Conservation (phyloP, 257 asterid genomes). For the Osmanthus fragrans region DNA sequence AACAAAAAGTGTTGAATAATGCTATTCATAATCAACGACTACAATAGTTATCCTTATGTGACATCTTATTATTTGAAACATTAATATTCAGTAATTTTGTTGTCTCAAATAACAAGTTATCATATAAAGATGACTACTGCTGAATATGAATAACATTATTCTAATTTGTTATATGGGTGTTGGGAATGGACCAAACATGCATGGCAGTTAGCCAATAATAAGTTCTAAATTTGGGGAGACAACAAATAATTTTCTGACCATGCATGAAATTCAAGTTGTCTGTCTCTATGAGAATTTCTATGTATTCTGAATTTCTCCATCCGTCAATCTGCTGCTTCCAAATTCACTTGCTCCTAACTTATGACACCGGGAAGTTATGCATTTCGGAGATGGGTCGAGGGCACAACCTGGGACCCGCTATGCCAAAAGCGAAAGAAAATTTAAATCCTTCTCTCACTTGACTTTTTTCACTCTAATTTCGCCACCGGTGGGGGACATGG, state of each 20-base stretch:
- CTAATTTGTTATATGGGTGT: conserved; percentile 3
- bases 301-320: background rate
- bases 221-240: conserved; percentile 26
- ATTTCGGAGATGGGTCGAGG: background rate
- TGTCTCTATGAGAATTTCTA: background rate
- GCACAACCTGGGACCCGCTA: background rate
- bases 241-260: conserved; percentile 14
- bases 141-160: no score
- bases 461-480: background rate
- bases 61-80: no score
- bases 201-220: background rate
- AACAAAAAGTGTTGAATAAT: no score
- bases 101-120: no score
- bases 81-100: no score
- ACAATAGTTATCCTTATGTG: no score
- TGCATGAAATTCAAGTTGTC: conserved; percentile 25
- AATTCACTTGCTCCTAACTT: background rate
- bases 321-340: background rate
- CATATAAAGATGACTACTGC: no score
- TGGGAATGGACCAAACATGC: conserved; percentile 17
- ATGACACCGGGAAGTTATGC: background rate
- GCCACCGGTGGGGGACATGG: background rate
- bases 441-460: background rate
- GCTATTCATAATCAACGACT: no score
- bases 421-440: background rate